Conservation (phyloP, 441 rosid genomes). For the Capsella rubella region DNA sequence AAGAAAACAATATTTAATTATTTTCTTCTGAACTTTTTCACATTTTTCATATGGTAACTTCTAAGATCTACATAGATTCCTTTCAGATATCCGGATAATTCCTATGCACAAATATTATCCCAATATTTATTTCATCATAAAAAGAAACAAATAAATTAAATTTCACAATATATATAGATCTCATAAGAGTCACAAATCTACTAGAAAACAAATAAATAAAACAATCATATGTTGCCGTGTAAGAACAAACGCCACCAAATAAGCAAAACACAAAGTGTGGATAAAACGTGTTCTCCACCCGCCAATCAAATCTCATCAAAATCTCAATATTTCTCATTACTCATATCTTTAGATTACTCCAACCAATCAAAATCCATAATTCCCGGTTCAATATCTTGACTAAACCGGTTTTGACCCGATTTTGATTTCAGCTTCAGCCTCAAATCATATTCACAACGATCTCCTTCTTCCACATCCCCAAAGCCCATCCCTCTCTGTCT, state of each 20-base stretch:
- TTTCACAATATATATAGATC: conserved; percentile 8
- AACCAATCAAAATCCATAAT: conserved; percentile 35
- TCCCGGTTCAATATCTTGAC: neutral
- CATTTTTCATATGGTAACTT: neutral
- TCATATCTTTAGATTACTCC: conserved; percentile 27
- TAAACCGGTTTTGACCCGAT: conserved; percentile 34
- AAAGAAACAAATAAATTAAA: neutral
- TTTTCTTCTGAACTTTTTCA: neutral
- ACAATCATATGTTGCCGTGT: conserved; percentile 26
- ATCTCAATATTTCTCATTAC: conserved; percentile 24
- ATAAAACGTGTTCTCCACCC: conserved; percentile 50
- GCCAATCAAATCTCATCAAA: conserved; percentile 47
- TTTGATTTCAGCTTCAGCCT: conserved; percentile 3
- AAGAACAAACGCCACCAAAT: conserved; percentile 39
- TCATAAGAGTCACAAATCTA: conserved; percentile 27
- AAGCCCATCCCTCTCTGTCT: conserved; percentile 39
- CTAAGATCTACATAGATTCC: conserved; percentile 26
- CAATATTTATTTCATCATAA: neutral
- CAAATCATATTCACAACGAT: conserved; percentile 34
- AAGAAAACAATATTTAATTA: no score
- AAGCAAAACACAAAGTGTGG: conserved; percentile 39
- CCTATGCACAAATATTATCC: conserved; percentile 17
- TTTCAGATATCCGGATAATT: conserved; percentile 25
- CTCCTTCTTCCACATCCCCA: conserved; percentile 43
- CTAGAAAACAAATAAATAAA: conserved; percentile 10